Percentiles rank a stretch among this genome's conserved stretches.
phyloP scores from a whole-genome alignment of 345 rosid species.

The Lagerstroemia speciosa region DNA sequence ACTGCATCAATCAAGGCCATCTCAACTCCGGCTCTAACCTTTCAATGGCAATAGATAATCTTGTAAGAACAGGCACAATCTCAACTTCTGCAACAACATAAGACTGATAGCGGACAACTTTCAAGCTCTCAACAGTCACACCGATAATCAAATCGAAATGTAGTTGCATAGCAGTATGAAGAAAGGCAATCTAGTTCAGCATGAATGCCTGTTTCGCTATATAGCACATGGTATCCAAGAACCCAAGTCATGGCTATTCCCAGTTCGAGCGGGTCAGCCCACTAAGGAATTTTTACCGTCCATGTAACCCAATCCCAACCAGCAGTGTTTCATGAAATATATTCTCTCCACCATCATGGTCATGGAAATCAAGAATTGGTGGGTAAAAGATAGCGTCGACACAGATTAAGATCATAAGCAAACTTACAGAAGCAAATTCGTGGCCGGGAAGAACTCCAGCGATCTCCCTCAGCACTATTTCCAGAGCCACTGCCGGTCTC shows the following conservation, averaged over 20 bases:
- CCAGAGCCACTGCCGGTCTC: slow-evolving; percentile 35
- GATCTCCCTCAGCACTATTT: slow-evolving; percentile 32
- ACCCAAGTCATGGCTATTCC: too few relatives aligned
- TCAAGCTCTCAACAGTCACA: neutral
- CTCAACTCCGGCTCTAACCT: slow-evolving; percentile 90
- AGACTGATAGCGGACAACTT: neutral
- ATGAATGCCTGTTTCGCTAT: too few relatives aligned
- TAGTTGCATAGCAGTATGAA: neutral
- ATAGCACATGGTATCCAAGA: too few relatives aligned
- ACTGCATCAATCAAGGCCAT: slow-evolving; percentile 90
- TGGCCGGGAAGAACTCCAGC: slow-evolving; percentile 55
- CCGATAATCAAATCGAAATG: neutral
- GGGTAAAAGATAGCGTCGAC: too few relatives aligned
- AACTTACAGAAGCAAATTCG: slow-evolving; percentile 71
- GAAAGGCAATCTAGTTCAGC: neutral
- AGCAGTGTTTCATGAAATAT: too few relatives aligned
- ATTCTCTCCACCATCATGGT: neutral
- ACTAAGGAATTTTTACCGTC: too few relatives aligned
- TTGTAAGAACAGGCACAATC: neutral
- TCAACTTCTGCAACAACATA: neutral
- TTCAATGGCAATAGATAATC: neutral
- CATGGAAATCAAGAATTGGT: neutral
- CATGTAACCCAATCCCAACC: too few relatives aligned
- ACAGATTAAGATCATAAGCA: neutral
- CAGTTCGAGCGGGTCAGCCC: too few relatives aligned